These are phyloP conservation scores for Colletotrichum sidae DNA, from an alignment of 2,329 filamentous ascomycete genomes.

Conservation along the genomic window DNA sequence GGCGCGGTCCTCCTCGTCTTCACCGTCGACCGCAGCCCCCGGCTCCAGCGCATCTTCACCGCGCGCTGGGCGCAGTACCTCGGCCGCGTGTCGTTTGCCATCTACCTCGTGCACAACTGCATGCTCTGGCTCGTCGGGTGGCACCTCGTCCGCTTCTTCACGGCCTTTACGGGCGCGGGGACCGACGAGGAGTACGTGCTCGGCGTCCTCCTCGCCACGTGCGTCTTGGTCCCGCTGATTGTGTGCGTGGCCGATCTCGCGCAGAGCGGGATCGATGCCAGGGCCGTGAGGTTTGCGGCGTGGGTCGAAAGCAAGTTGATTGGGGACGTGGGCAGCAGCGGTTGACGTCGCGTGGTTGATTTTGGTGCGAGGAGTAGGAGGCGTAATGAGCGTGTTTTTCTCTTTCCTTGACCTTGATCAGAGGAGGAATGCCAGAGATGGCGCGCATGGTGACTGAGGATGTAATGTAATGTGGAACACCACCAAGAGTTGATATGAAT, in stretches of 20 bases:
- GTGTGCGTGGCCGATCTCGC: constrained; percentile 23
- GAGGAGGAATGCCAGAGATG: too few species aligned
- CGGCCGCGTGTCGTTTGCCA: constrained; percentile 69
- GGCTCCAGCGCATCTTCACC: constrained; percentile 70
- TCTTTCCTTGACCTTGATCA: too few species aligned
- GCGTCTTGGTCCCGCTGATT: constrained; percentile 13
- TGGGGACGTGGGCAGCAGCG: neutral
- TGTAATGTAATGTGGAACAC: too few species aligned
- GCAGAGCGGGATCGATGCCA: constrained; percentile 24
- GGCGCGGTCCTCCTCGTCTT: constrained; percentile 19
- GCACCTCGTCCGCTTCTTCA: constrained; percentile 11
- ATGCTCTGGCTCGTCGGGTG: constrained; percentile 66
- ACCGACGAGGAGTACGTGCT: constrained; percentile 2
- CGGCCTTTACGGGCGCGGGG: constrained; percentile 9
- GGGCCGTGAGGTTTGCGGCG: constrained; percentile 15
- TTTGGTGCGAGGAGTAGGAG: neutral
- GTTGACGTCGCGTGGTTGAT: neutral
- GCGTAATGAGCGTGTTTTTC: too few species aligned
- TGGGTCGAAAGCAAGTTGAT: constrained; percentile 26
- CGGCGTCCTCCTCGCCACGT: constrained; percentile 10
- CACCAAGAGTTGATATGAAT: too few species aligned
- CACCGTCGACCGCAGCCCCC: constrained; percentile 42
- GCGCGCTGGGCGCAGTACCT: constrained; percentile 69
- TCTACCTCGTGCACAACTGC: constrained; percentile 75
- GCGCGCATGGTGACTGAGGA: too few species aligned